Evolutionary conservation across 768 basidiomycete species (phyloP).

Genomic region (Mycena vitilis): DNA sequence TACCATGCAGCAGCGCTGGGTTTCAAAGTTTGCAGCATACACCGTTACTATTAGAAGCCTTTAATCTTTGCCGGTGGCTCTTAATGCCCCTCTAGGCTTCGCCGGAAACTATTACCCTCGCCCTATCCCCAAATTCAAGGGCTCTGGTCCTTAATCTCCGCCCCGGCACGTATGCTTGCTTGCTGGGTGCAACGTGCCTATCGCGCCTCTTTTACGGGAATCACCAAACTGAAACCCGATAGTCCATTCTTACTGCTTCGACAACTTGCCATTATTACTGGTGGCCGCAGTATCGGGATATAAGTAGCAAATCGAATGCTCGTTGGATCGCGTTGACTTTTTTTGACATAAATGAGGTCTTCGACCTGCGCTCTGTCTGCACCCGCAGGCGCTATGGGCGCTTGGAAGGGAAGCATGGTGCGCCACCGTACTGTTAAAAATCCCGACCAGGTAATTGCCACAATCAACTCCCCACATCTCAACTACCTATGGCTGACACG

Average conservation of each 20-base stretch:
- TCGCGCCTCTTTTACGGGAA: not conserved
- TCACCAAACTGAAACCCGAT: not conserved
- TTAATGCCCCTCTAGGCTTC: too few relatives aligned
- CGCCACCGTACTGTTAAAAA: slow-evolving; percentile 17
- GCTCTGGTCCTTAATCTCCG: slow-evolving; percentile 14
- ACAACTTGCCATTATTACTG: too few relatives aligned
- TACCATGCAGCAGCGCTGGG: too few relatives aligned
- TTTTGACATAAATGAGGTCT: slow-evolving; percentile 1
- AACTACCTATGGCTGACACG: slow-evolving; percentile 7
- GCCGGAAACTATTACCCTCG: too few relatives aligned
- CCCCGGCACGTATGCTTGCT: not conserved
- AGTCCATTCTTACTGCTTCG: not conserved
- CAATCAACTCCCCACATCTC: not conserved
- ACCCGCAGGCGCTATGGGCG: slow-evolving; percentile 7
- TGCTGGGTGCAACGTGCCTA: slow-evolving; percentile 18
- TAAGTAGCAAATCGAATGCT: too few relatives aligned
- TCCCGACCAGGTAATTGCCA: not conserved
- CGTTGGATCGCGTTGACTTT: not conserved
- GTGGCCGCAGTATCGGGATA: not conserved
- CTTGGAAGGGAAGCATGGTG: slow-evolving; percentile 2
- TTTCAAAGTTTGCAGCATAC: too few relatives aligned
- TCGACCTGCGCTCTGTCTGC: not conserved
- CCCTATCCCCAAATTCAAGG: not conserved
- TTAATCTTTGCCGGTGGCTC: too few relatives aligned
- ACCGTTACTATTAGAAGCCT: too few relatives aligned